phyloP scores from a whole-genome alignment of 768 basidiomycete genomes.

The Rhodotorula graminis region DNA sequence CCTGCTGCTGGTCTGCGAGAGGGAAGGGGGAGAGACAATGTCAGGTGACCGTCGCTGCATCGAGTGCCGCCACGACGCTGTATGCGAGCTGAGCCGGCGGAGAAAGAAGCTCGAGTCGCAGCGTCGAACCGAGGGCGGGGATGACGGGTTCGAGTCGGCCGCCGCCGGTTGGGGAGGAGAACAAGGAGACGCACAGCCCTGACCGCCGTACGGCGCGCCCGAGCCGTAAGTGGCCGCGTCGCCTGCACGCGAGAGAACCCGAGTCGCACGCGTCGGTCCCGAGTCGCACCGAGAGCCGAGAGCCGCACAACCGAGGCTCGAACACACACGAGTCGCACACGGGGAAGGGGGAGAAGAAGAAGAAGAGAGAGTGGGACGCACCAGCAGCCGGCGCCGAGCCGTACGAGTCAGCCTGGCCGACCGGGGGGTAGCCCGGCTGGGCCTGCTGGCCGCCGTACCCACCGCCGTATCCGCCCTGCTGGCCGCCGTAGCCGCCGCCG shows the following conservation, averaged over 20 bases:
- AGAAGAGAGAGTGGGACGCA: conserved; percentile 4
- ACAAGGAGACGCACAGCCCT: conserved; percentile 25
- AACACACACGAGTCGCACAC: neutral
- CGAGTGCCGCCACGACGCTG: neutral
- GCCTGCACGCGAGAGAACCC: neutral
- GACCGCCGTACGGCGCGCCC: conserved; percentile 36
- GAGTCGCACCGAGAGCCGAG: too few species aligned
- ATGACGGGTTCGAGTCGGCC: too few species aligned
- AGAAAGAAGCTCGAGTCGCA: neutral
- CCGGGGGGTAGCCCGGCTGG: conserved; percentile 35
- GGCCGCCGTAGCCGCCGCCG: neutral
- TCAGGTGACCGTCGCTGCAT: neutral
- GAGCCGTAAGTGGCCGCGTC: conserved; percentile 30
- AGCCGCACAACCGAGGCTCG: too few species aligned
- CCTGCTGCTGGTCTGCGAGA: conserved; percentile 19
- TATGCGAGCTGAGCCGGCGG: neutral
- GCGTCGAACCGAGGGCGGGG: too few species aligned
- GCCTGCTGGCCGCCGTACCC: conserved; percentile 38
- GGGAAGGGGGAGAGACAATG: neutral
- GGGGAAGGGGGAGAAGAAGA: neutral
- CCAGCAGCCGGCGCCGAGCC: conserved; percentile 15
- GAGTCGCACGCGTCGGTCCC: neutral
- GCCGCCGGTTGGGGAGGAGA: too few species aligned
- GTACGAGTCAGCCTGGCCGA: conserved; percentile 42
- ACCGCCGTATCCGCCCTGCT: conserved; percentile 42